These are phyloP conservation scores for Auxenochlorella pyrenoidosa DNA, from an alignment of 139 green algal genomes.

Conservation along the genomic window DNA sequence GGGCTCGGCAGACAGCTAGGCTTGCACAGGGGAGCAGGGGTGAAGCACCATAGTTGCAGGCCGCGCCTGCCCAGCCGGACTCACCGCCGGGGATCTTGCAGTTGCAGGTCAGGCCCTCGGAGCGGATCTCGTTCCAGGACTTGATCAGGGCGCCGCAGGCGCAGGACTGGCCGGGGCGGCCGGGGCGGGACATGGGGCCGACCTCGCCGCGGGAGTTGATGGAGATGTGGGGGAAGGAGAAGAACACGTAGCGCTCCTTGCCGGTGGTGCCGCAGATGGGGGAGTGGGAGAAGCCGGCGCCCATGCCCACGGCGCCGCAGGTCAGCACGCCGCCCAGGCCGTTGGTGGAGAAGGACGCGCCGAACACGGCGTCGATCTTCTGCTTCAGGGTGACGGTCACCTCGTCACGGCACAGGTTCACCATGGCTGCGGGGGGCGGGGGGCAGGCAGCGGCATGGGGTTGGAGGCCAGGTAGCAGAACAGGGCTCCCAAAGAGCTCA, in stretches of 20 bases:
- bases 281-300: constrained; percentile 69
- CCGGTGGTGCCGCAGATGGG: constrained; percentile 55
- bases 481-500: no score
- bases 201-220: constrained; percentile 76
- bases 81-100: constrained; percentile 61
- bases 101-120: constrained; percentile 46
- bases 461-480: no score
- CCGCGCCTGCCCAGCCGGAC: background rate
- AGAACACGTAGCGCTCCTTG: constrained; percentile 91
- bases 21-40: no score
- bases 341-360: constrained; percentile 86
- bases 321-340: constrained; percentile 87
- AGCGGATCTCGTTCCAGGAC: constrained; percentile 50
- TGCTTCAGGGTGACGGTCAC: constrained; percentile 75
- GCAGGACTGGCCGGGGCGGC: constrained; percentile 61
- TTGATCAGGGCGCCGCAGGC: constrained; percentile 85
- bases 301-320: constrained; percentile 78
- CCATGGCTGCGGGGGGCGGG: constrained; percentile 71
- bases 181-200: constrained; percentile 70
- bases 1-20: no score
- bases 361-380: constrained; percentile 82
- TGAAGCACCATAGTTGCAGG: no score
- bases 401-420: constrained; percentile 93
- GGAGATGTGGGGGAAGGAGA: constrained; percentile 89
- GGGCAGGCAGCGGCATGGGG: background rate